Percentiles rank a stretch among this genome's conserved stretches.
Conservation (phyloP, 1,139 yeast species). For the Pneumocystis carinii region DNA sequence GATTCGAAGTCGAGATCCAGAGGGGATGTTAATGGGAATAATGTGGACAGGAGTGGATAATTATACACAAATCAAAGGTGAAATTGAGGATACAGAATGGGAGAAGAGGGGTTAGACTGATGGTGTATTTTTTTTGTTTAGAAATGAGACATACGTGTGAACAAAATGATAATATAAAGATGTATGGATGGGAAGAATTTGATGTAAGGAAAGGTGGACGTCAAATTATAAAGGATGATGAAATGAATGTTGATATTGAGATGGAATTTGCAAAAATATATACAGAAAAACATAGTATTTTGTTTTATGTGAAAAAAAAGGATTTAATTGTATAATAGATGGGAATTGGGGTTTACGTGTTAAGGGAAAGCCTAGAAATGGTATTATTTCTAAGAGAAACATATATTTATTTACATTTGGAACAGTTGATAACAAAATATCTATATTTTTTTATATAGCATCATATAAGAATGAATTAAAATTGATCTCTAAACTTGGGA, state of each 20-base stretch:
- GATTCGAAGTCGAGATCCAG: conserved; percentile 62
- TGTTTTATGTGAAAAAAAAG: background rate
- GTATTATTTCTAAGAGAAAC: background rate
- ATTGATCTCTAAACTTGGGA: background rate
- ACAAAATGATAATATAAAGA: conserved; percentile 52
- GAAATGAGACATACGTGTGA: conserved; percentile 68
- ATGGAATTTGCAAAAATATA: conserved; percentile 63
- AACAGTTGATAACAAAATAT: conserved; percentile 24
- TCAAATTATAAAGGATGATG: conserved; percentile 56
- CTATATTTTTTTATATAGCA: conserved; percentile 67
- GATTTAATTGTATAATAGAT: conserved; percentile 3
- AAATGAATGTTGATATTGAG: conserved; percentile 44
- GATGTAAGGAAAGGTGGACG: conserved; percentile 84
- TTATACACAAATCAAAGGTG: conserved; percentile 35
- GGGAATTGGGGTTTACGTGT: conserved; percentile 16
- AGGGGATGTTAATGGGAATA: conserved; percentile 63
- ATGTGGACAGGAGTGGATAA: conserved; percentile 75
- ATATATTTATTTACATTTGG: background rate
- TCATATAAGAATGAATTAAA: background rate
- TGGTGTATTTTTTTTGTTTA: background rate
- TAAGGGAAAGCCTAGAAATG: conserved; percentile 13
- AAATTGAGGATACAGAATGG: background rate
- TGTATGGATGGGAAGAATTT: conserved; percentile 73
- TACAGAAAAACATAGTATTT: conserved; percentile 40
- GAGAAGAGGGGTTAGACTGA: background rate